Conservation (phyloP, 768 basidiomycete genomes). For the Naganishia onofrii region DNA sequence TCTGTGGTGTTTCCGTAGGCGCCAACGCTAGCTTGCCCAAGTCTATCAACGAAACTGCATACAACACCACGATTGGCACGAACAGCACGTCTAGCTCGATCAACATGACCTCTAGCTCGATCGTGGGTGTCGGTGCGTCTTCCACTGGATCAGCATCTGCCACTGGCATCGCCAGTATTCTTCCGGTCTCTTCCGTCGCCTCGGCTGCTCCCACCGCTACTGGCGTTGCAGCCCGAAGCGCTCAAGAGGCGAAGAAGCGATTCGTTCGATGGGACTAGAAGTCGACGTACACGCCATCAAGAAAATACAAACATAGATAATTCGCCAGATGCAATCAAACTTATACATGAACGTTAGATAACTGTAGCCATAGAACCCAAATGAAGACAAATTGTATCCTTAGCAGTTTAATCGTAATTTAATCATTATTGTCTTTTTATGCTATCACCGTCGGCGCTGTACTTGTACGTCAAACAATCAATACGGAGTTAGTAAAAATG, state of each 20-base stretch:
- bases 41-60: constrained; percentile 41
- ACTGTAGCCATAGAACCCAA: constrained; percentile 17
- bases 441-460: no score
- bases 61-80: constrained; percentile 41
- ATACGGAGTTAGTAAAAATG: no score
- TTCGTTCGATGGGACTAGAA: constrained; percentile 28
- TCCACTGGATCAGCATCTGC: neutral
- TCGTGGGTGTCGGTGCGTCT: constrained; percentile 4
- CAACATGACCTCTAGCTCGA: neutral
- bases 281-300: neutral
- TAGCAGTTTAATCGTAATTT: no score
- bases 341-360: neutral
- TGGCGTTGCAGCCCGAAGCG: constrained; percentile 20
- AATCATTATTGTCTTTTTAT: no score
- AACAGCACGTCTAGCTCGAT: constrained; percentile 27
- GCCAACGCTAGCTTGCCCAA: constrained; percentile 44
- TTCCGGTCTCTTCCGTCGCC: neutral
- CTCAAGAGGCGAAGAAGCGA: constrained; percentile 31
- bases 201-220: constrained; percentile 24
- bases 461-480: no score
- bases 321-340: neutral
- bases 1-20: constrained; percentile 31
- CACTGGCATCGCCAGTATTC: neutral
- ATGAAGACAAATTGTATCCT: constrained; percentile 19
- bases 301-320: neutral